These are phyloP conservation scores for Polymyxa betae DNA, from an alignment of 208 protist genomes.

Conservation along the genomic window DNA sequence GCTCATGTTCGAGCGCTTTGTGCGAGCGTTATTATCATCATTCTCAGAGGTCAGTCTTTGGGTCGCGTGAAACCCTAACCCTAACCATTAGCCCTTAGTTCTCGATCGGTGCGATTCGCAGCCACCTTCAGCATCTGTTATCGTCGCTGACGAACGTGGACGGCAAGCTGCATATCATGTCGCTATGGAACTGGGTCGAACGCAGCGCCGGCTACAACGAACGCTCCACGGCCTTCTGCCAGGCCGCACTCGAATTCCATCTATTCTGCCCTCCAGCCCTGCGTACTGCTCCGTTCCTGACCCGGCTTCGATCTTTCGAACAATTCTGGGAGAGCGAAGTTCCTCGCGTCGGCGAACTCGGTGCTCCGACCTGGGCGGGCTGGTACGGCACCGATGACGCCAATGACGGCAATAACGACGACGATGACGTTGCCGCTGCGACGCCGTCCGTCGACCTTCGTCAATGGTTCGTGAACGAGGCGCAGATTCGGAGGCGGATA, in stretches of 20 bases:
- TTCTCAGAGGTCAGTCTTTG: conserved; percentile 11
- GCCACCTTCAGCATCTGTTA: no score
- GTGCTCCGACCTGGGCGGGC: conserved; percentile 6
- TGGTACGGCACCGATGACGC: not conserved
- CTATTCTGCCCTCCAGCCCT: not conserved
- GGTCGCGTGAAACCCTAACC: no score
- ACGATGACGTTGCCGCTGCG: not conserved
- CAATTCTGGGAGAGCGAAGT: conserved; percentile 50
- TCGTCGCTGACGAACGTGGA: no score
- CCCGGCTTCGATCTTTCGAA: not conserved
- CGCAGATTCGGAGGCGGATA: not conserved
- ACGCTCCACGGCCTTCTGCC: conserved; percentile 36
- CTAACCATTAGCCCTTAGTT: no score
- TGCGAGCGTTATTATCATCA: not conserved
- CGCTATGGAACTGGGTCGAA: conserved; percentile 46
- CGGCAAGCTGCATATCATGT: conserved; percentile 28
- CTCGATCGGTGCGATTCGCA: no score
- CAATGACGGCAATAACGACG: not conserved
- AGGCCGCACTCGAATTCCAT: conserved; percentile 40
- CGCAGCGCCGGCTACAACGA: not conserved
- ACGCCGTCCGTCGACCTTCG: not conserved
- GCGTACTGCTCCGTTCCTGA: not conserved
- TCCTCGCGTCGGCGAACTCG: conserved; percentile 5
- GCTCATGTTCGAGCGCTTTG: not conserved
- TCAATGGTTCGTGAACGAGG: not conserved